Percentiles rank a stretch among this genome's conserved stretches.
These are phyloP conservation scores for Neopestalotiopsis sp. DNA, from an alignment of 2,329 filamentous ascomycete genomes.

Conservation along the genomic window DNA sequence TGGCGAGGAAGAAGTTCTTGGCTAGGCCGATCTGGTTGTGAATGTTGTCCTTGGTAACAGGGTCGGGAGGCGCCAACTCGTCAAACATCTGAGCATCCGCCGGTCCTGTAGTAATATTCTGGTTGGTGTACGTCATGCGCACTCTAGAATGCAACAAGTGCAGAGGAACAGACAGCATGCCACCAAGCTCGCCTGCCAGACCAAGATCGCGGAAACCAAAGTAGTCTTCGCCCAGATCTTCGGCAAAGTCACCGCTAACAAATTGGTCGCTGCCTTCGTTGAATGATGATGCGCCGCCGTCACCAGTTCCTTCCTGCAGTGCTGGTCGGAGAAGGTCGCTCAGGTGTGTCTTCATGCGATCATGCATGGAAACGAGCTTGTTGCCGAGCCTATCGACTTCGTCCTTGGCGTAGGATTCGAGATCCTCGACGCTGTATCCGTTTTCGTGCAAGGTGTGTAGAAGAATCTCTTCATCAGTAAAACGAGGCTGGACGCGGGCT, in stretches of 20 bases:
- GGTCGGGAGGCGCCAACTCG: constrained; percentile 71
- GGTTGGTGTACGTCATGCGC: constrained; percentile 81
- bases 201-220: constrained; percentile 97
- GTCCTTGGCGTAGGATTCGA: constrained; percentile 89
- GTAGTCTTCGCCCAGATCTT: constrained; percentile 98
- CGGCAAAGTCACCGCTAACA: constrained; percentile 93
- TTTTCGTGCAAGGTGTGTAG: constrained; percentile 85
- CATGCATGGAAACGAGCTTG: constrained; percentile 84
- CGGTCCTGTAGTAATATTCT: constrained; percentile 66
- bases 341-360: constrained; percentile 91
- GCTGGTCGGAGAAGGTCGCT: constrained; percentile 93
- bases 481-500: constrained; percentile 63
- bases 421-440: constrained; percentile 78
- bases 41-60: constrained; percentile 80
- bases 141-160: constrained; percentile 93
- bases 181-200: constrained; percentile 87
- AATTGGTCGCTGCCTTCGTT: constrained; percentile 98
- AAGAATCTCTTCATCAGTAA: constrained; percentile 83
- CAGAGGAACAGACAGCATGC: constrained; percentile 87
- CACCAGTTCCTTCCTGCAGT: constrained; percentile 77
- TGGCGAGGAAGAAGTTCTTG: constrained; percentile 88
- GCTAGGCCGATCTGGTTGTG: constrained; percentile 84
- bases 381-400: constrained; percentile 85
- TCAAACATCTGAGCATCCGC: constrained; percentile 68
- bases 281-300: constrained; percentile 84